Evolutionary conservation across 768 basidiomycete genomes (phyloP).

Genomic region (Lactarius deliciosus): DNA sequence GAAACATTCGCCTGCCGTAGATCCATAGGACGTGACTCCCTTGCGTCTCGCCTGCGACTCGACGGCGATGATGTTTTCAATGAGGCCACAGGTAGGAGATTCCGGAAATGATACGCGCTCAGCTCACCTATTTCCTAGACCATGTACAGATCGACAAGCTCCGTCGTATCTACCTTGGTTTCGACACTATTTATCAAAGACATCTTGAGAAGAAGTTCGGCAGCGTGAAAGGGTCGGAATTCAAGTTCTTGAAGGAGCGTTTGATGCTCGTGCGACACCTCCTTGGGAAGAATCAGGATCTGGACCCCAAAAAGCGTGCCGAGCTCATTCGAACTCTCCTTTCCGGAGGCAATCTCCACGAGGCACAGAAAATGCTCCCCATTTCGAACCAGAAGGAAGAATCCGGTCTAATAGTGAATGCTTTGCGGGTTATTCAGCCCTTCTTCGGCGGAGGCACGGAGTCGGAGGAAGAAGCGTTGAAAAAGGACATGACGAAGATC

Average conservation of each 20-base stretch:
- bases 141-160: not conserved
- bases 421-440: not conserved
- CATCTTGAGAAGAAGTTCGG: not conserved
- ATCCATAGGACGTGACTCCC: not conserved
- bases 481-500: slow-evolving; percentile 11
- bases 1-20: not conserved
- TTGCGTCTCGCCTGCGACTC: not conserved
- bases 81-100: not conserved
- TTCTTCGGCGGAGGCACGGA: not conserved
- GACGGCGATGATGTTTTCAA: not conserved
- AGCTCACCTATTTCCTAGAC: not conserved
- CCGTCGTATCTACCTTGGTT: not conserved
- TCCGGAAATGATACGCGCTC: not conserved
- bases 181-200: not conserved
- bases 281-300: not conserved
- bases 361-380: not conserved
- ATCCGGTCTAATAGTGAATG: not conserved
- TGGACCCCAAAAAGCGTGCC: not conserved
- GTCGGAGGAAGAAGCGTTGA: not conserved
- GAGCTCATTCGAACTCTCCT: not conserved
- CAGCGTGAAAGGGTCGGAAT: not conserved
- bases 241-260: slow-evolving; percentile 1
- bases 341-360: not conserved
- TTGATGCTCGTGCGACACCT: not conserved
- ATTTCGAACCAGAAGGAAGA: not conserved